Percentiles rank a stretch among this genome's conserved stretches.
phyloP scores from a whole-genome alignment of 352 stramenopile species.

The Pythium grandisporangium region DNA sequence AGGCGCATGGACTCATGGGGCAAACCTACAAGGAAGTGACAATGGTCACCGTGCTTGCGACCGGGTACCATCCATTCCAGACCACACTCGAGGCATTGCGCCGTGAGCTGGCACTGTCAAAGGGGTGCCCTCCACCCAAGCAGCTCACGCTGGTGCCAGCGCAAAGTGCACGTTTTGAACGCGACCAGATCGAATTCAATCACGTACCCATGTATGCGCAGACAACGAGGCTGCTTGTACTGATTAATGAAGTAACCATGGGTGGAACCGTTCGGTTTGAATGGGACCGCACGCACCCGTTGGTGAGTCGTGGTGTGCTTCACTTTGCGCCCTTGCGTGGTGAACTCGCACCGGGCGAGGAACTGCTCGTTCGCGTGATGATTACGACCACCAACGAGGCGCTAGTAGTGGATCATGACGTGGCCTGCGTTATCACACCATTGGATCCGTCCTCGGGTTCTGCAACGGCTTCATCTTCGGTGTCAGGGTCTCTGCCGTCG shows the following conservation, averaged over 20 bases:
- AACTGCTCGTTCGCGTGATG: constrained; percentile 40
- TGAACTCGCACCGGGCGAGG: constrained; percentile 32
- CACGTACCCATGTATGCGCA: constrained; percentile 50
- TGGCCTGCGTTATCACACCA: constrained; percentile 37
- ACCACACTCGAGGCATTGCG: constrained; percentile 27
- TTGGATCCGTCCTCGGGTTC: too few species aligned
- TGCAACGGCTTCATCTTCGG: too few species aligned
- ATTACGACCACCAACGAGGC: constrained; percentile 26
- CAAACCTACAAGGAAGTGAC: constrained; percentile 50
- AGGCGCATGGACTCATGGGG: constrained; percentile 63
- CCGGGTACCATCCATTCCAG: constrained; percentile 39
- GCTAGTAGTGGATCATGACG: constrained; percentile 57
- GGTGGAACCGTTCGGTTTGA: constrained; percentile 22
- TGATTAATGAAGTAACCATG: constrained; percentile 23
- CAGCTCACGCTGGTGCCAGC: constrained; percentile 25
- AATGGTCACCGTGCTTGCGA: constrained; percentile 51
- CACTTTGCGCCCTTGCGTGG: constrained; percentile 40
- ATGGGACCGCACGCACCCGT: constrained; percentile 47
- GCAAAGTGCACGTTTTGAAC: constrained; percentile 33
- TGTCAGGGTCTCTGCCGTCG: too few species aligned
- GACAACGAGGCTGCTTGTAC: constrained; percentile 29
- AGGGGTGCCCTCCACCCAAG: constrained; percentile 14
- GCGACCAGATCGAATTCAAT: constrained; percentile 45
- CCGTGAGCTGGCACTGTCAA: constrained; percentile 6
- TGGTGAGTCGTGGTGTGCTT: constrained; percentile 36